Conservation (phyloP, 331 rosid genomes). For the Quercus phellos region DNA sequence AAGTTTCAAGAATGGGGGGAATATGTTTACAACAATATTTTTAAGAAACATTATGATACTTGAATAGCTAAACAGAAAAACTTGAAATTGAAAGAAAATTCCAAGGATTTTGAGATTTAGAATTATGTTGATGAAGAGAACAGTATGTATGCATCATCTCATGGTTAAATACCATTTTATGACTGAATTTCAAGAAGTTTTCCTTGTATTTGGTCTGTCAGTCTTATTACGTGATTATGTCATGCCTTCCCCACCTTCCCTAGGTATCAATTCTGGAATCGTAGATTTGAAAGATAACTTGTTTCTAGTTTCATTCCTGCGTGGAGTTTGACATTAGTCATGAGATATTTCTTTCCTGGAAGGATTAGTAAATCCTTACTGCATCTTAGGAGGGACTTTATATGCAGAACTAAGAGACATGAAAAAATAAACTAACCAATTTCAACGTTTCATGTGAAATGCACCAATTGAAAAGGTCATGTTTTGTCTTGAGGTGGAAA, state of each 20-base stretch:
- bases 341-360: not conserved
- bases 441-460: no score
- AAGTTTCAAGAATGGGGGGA: not conserved
- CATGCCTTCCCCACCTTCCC: no score
- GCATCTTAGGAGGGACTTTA: not conserved
- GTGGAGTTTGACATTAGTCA: not conserved
- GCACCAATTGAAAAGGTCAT: no score
- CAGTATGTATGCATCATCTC: not conserved
- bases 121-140: not conserved
- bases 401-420: not conserved
- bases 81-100: not conserved
- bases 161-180: not conserved
- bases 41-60: not conserved
- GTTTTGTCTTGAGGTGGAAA: not conserved
- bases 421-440: not conserved
- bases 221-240: not conserved
- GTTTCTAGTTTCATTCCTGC: not conserved
- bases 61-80: not conserved
- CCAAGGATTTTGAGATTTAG: not conserved
- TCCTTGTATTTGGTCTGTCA: not conserved
- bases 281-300: not conserved
- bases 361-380: not conserved
- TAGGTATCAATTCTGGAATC: not conserved
- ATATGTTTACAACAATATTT: not conserved
- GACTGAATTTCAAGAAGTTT: not conserved